Conservation (phyloP, 805 yeast species). For the Vanderwaltozyma polyspora region DNA sequence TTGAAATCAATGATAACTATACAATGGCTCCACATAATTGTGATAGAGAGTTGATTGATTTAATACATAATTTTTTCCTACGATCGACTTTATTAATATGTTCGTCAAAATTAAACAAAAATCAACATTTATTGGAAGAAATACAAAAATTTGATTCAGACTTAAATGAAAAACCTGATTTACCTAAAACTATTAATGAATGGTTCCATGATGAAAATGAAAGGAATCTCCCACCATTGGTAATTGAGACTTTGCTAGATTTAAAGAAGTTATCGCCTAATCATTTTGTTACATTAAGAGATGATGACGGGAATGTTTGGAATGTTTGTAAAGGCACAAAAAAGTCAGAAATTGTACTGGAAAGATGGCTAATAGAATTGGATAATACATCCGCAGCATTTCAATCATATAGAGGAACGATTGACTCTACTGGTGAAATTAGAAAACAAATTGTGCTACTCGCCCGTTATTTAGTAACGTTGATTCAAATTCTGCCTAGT, state of each 20-base stretch:
- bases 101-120: constrained; percentile 32
- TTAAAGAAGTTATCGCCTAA: constrained; percentile 43
- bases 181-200: constrained; percentile 9
- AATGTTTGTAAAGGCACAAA: constrained; percentile 48
- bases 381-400: constrained; percentile 32
- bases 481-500: constrained; percentile 59
- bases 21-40: not conserved
- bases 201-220: constrained; percentile 20
- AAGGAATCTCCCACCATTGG: constrained; percentile 57
- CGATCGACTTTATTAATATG: constrained; percentile 50
- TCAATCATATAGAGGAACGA: constrained; percentile 22
- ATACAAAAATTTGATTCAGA: constrained; percentile 1
- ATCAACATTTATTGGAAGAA: constrained; percentile 5
- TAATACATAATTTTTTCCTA: constrained; percentile 51
- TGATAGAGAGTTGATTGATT: constrained; percentile 22
- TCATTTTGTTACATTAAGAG: constrained; percentile 49
- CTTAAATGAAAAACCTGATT: constrained; percentile 4
- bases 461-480: constrained; percentile 63
- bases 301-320: constrained; percentile 43
- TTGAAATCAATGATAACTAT: not conserved
- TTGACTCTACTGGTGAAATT: constrained; percentile 30
- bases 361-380: constrained; percentile 85
- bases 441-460: constrained; percentile 66
- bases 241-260: constrained; percentile 74
- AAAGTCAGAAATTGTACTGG: constrained; percentile 80